Conservation (phyloP, 306 rosid genomes). For the Dalbergia oliveri region DNA sequence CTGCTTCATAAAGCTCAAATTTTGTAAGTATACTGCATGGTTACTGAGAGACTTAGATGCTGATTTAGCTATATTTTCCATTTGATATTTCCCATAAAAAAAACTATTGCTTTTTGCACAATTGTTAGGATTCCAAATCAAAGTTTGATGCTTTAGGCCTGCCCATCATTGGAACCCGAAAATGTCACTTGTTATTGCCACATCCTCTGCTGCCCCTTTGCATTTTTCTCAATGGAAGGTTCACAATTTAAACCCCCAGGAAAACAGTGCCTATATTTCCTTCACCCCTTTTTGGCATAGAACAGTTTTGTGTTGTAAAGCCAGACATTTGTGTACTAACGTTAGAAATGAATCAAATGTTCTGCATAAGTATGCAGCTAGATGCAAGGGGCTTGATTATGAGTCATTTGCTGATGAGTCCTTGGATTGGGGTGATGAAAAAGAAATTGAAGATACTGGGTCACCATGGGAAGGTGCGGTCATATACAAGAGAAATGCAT, state of each 20-base stretch:
- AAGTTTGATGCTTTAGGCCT: slow-evolving; percentile 40
- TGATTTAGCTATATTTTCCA: slow-evolving; percentile 3
- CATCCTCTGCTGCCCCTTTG: slow-evolving; percentile 56
- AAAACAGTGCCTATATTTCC: slow-evolving; percentile 36
- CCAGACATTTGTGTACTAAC: slow-evolving; percentile 6
- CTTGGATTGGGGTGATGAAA: slow-evolving; percentile 59
- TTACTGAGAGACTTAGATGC: slow-evolving; percentile 13
- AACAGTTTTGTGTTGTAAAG: slow-evolving; percentile 32
- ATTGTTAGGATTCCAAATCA: slow-evolving; percentile 6
- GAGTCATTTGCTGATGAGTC: slow-evolving; percentile 54
- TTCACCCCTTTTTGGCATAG: slow-evolving; percentile 44
- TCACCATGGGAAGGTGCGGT: slow-evolving; percentile 96
- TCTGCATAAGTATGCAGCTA: slow-evolving; percentile 42
- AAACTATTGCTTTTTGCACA: slow-evolving; percentile 13
- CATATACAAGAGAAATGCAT: slow-evolving; percentile 76
- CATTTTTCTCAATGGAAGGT: slow-evolving; percentile 43
- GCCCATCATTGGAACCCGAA: slow-evolving; percentile 34
- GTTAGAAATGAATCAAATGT: slow-evolving; percentile 39
- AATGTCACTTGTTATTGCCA: slow-evolving; percentile 68
- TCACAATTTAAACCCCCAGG: slow-evolving; percentile 46
- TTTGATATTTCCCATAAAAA: not conserved
- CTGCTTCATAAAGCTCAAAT: slow-evolving; percentile 27
- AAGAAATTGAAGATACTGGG: slow-evolving; percentile 58
- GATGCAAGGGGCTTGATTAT: slow-evolving; percentile 49
- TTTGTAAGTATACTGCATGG: slow-evolving; percentile 9